phyloP scores from a whole-genome alignment of 306 rosid species.

The Sphenostylis stenocarpa region DNA sequence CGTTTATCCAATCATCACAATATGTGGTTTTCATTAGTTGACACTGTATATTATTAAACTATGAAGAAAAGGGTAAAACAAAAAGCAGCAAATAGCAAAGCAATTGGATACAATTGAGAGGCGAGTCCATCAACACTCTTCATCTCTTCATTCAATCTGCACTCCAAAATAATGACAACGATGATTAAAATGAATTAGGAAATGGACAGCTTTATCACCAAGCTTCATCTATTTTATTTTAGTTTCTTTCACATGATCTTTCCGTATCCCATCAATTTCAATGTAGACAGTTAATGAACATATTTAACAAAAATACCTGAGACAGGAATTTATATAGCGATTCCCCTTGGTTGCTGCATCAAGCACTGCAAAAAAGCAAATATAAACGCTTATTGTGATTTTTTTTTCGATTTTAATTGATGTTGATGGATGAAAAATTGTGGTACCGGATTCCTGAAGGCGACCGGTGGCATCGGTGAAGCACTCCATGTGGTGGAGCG shows the following conservation, averaged over 20 bases:
- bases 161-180: background rate
- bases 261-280: background rate
- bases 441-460: conserved; percentile 85
- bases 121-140: conserved; percentile 67
- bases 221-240: background rate
- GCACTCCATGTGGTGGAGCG: conserved; percentile 79
- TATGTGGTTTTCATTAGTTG: no score
- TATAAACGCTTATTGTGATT: background rate
- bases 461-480: conserved; percentile 83
- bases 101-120: conserved; percentile 69
- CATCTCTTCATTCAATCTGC: conserved; percentile 93
- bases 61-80: background rate
- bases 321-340: conserved; percentile 80
- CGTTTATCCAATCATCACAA: no score
- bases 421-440: background rate
- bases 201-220: conserved; percentile 5
- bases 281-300: background rate
- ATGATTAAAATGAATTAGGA: conserved; percentile 1
- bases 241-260: background rate
- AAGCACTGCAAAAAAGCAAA: conserved; percentile 52
- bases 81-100: background rate
- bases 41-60: background rate
- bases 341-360: conserved; percentile 86
- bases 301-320: conserved; percentile 59
- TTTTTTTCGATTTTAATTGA: background rate